Conservation (phyloP, 768 basidiomycete species). For the Tremella mesenterica region DNA sequence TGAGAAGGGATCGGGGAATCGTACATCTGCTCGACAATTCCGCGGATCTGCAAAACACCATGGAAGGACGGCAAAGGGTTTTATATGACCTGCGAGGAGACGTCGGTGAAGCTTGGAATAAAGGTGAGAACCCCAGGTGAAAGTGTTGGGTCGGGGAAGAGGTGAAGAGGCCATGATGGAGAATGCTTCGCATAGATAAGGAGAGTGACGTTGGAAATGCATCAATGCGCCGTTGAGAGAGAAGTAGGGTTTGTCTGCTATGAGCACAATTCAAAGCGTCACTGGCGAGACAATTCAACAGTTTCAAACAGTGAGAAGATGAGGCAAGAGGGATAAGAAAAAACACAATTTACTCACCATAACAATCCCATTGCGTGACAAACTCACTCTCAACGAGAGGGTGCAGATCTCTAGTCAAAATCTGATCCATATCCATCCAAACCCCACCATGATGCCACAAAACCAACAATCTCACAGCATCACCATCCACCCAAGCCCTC, state of each 20-base stretch:
- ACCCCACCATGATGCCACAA: conserved; percentile 86
- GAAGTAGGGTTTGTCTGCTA: conserved; percentile 60
- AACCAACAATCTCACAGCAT: conserved; percentile 76
- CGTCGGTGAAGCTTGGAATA: conserved; percentile 87
- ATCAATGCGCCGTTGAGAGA: conserved; percentile 89
- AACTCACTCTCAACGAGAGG: conserved; percentile 90
- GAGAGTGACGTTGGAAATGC: conserved; percentile 82
- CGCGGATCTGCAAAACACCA: conserved; percentile 92
- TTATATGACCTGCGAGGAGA: conserved; percentile 60
- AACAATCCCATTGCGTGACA: conserved; percentile 98
- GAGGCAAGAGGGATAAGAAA: background rate
- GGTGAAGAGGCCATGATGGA: conserved; percentile 72
- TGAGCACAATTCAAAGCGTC: background rate
- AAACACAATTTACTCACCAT: conserved; percentile 52
- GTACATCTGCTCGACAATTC: conserved; percentile 83
- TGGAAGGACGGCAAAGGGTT: conserved; percentile 83
- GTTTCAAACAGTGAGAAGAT: background rate
- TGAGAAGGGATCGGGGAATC: conserved; percentile 82
- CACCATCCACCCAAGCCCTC: conserved; percentile 91
- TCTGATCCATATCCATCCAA: conserved; percentile 96
- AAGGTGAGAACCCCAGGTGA: conserved; percentile 87
- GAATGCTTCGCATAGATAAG: conserved; percentile 95
- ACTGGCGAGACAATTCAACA: background rate
- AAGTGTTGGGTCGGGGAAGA: conserved; percentile 65
- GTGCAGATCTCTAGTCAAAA: conserved; percentile 75